These are phyloP conservation scores for Solanum habrochaites DNA, from an alignment of 257 asterid species.

Conservation along the genomic window DNA sequence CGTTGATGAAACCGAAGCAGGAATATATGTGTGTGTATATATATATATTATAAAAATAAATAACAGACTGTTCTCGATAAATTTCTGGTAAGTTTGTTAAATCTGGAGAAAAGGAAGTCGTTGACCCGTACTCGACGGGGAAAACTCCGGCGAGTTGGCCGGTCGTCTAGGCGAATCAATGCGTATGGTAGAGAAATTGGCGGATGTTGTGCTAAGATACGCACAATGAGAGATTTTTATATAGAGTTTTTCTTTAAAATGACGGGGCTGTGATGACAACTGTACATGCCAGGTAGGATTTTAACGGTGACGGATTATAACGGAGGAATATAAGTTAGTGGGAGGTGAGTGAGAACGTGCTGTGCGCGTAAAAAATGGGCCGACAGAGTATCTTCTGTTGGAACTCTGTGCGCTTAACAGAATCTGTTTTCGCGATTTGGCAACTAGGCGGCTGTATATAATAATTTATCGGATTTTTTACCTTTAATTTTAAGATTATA, in stretches of 20 bases:
- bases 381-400: constrained; percentile 31
- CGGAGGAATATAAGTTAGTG: neutral
- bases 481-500: neutral
- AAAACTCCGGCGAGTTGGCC: neutral
- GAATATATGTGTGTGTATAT: neutral
- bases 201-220: constrained; percentile 38
- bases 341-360: constrained; percentile 46
- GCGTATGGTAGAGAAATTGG: constrained; percentile 41
- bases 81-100: constrained; percentile 14
- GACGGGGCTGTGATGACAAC: constrained; percentile 4
- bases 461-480: no score
- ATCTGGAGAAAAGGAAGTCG: constrained; percentile 7
- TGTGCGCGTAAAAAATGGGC: constrained; percentile 35
- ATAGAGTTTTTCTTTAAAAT: constrained; percentile 1
- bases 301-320: neutral
- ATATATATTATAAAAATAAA: neutral
- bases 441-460: neutral
- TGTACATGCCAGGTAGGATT: neutral
- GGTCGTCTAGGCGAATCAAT: neutral
- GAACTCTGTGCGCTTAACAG: constrained; percentile 17
- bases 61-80: neutral
- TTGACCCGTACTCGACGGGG: neutral
- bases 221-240: constrained; percentile 7
- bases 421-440: constrained; percentile 28
- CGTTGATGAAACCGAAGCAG: neutral